phyloP scores from a whole-genome alignment of 2,329 filamentous ascomycete genomes.

The Xylariaceae sp. region DNA sequence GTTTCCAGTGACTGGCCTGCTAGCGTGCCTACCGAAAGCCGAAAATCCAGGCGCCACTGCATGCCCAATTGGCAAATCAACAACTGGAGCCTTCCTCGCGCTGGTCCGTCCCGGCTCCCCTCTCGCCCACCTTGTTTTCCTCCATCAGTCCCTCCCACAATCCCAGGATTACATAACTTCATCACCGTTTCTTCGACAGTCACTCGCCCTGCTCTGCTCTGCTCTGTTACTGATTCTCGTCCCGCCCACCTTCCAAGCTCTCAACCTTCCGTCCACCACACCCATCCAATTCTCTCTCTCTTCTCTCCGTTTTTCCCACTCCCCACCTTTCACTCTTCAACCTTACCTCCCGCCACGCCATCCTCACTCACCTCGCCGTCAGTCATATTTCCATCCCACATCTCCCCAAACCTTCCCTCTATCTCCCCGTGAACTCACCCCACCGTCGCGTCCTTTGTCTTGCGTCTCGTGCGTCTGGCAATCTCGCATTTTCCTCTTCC shows the following conservation, averaged over 20 bases:
- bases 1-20: not conserved
- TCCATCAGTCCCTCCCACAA: slow-evolving; percentile 11
- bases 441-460: slow-evolving; percentile 6
- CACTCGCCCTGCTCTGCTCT: slow-evolving; percentile 9
- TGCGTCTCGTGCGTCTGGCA: slow-evolving; percentile 3
- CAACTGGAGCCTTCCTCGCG: slow-evolving; percentile 15
- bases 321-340: slow-evolving; percentile 8
- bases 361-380: not conserved
- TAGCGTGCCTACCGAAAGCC: not conserved
- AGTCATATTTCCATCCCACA: slow-evolving; percentile 9
- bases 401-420: slow-evolving; percentile 13
- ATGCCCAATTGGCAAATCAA: slow-evolving; percentile 21
- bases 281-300: slow-evolving; percentile 8
- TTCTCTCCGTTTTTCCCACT: slow-evolving; percentile 1
- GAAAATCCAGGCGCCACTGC: slow-evolving; percentile 18
- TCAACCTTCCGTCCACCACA: not conserved
- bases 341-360: slow-evolving; percentile 3
- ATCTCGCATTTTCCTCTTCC: slow-evolving; percentile 8
- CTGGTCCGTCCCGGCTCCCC: slow-evolving; percentile 13
- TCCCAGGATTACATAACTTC: slow-evolving; percentile 17
- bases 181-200: slow-evolving; percentile 19
- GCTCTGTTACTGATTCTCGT: slow-evolving; percentile 16
- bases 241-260: slow-evolving; percentile 9
- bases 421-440: slow-evolving; percentile 9
- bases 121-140: slow-evolving; percentile 19